Base-by-base conservation (phyloP, 2,329 filamentous ascomycete species). In the Podosphaera fusca region DNA sequence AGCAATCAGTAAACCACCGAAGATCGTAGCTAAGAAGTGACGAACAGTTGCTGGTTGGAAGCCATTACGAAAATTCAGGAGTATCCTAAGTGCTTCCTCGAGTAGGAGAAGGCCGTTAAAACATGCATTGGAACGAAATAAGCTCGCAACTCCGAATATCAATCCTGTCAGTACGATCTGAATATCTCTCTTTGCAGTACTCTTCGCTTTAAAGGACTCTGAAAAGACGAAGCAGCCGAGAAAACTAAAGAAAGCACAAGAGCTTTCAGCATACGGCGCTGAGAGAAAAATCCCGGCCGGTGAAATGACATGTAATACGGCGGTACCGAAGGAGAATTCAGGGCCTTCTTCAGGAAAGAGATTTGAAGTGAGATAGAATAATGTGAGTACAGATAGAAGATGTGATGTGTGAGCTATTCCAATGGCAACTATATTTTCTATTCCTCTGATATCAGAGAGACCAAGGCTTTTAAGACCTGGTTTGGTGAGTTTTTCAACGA, bases 271-370 rank as follows among this genome's bases (percentile, higher is more conserved):
- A 68, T 92, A 94, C 0, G 90, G 87, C 0, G 89, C 84, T 0
- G 84, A 89, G 21, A 98, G 77, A 67, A 98, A 96, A 2, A 95
- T 70, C 0, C 90, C 90, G 0, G 85, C 92, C 0, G 92, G 90
- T 0, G 86, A 92, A 54, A 96, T 66, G 57, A 94, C 76, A 68
- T 96, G 87, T 54, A 96, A 72, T 14, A 77, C 71, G 2, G 87
- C 80, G 7, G 87, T 76, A 30, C 84, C 67, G 60, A 90, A 81
- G 1, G 86, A 77, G 46, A 84, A 68, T n/a, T 12, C 67, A 68
- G 57, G 57, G 34, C 55, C 51, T n/a, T 63, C 64, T 59, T 73
- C 65, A 14, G 69, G 69, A 57, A 78, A 78, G 8, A 89, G 63
- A 6, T 75, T 68, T 57, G 73, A 66, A 2, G 82, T 79, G 30